Evolutionary conservation across 805 yeast genomes (phyloP).

Genomic region (Hanseniaspora clermontiae): DNA sequence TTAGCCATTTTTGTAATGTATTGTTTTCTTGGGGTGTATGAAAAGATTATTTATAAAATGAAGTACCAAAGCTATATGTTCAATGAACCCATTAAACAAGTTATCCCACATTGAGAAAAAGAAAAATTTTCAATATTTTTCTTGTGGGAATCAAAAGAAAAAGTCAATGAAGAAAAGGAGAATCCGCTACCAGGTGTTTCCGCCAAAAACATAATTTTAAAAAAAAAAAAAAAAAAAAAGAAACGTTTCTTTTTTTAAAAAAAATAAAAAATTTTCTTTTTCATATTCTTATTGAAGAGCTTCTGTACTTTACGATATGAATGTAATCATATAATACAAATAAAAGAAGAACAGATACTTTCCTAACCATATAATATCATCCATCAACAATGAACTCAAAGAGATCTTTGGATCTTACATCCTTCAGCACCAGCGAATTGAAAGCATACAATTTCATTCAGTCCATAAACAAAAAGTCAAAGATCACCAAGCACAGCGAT

Average conservation of each 20-base stretch:
- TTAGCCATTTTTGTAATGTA: slow-evolving; percentile 27
- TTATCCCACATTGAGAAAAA: too few relatives aligned
- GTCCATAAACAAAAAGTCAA: neutral
- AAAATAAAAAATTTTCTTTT: too few relatives aligned
- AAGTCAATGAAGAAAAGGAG: too few relatives aligned
- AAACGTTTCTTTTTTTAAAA: neutral
- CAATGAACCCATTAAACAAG: too few relatives aligned
- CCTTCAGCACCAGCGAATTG: neutral
- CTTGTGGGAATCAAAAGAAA: neutral
- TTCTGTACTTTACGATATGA: too few relatives aligned
- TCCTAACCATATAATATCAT: neutral
- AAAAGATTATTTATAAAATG: too few relatives aligned
- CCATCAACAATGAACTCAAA: neutral
- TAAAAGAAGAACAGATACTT: neutral
- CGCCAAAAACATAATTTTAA: neutral
- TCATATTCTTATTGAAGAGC: too few relatives aligned
- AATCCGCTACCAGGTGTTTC: neutral
- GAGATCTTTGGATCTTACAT: neutral
- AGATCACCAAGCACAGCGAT: neutral
- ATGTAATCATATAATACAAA: too few relatives aligned
- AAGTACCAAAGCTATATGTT: too few relatives aligned
- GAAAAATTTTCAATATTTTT: neutral
- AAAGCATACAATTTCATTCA: slow-evolving; percentile 4
- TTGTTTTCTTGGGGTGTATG: too few relatives aligned
- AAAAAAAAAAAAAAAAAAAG: neutral